phyloP scores from a whole-genome alignment of 2,329 filamentous ascomycete genomes.

The Penicillium sp. region DNA sequence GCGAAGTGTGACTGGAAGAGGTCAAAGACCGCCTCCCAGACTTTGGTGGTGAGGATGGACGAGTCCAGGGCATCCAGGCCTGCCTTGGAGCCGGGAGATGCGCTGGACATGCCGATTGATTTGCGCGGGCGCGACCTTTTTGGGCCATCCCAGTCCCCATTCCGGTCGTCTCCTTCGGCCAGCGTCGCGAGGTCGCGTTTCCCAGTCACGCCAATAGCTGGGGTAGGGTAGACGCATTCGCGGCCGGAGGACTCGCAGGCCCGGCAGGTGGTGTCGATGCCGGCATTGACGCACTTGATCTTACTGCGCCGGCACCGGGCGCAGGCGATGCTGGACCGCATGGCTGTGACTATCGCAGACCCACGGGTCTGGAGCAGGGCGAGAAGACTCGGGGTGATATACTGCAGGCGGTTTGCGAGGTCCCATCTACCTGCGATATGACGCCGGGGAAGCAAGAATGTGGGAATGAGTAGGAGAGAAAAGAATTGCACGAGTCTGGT shows the following conservation, averaged over 20 bases:
- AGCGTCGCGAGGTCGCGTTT: slow-evolving; percentile 43
- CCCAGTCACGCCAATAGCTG: slow-evolving; percentile 40
- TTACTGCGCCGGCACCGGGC: slow-evolving; percentile 75
- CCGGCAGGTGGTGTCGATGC: slow-evolving; percentile 70
- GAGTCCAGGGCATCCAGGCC: slow-evolving; percentile 52
- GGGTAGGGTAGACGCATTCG: slow-evolving; percentile 69
- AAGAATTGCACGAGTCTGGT: not conserved
- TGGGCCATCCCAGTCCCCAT: slow-evolving; percentile 46
- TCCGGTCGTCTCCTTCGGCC: slow-evolving; percentile 42
- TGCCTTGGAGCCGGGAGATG: slow-evolving; percentile 36
- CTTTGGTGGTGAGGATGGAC: slow-evolving; percentile 52
- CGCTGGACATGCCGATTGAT: slow-evolving; percentile 32
- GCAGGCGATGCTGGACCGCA: slow-evolving; percentile 81
- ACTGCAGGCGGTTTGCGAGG: slow-evolving; percentile 3
- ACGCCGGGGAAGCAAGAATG: not conserved
- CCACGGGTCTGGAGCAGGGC: slow-evolving; percentile 13
- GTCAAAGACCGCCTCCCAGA: slow-evolving; percentile 61
- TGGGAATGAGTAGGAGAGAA: not conserved
- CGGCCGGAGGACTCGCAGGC: slow-evolving; percentile 71
- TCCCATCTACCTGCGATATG: slow-evolving; percentile 13
- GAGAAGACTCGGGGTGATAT: slow-evolving; percentile 3
- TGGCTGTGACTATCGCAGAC: slow-evolving; percentile 34
- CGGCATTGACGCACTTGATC: slow-evolving; percentile 83
- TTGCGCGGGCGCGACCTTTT: slow-evolving; percentile 46
- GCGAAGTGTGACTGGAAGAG: slow-evolving; percentile 62